Base-by-base conservation (phyloP, 495 filamentous ascomycete genomes). In the Penicillium dipodomyicola region DNA sequence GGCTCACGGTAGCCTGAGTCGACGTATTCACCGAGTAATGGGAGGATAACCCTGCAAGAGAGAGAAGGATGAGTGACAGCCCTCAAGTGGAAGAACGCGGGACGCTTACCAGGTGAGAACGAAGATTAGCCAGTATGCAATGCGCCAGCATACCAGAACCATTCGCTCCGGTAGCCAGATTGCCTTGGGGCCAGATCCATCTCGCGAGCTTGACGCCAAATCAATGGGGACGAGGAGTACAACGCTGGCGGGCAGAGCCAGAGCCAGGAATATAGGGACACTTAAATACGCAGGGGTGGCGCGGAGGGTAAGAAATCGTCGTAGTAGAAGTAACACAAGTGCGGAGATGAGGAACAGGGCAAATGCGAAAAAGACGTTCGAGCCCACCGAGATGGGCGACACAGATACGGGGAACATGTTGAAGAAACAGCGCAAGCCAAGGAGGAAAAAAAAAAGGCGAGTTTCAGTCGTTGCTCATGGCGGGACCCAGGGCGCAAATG, bases 41-140 rank as follows among this genome's bases (percentile, higher is more conserved):
- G 94, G 19, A 98, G 84, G 62, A 98, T 93, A 56, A 90, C 84
- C 91, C 90, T 91, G 58, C 0, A 33, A 27, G 25, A 44, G 5
- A 43, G 22, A 32, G 27, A 27, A 60, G n/a, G 14, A 40, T 59
- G 11, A 48, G 64, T 19, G 56, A 58, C n/a, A 5, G 20, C 9
- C 7, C 35, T 29, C 14, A 52, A 9, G 20, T 25, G 15, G 25
- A 45, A 12, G 27, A 52, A 17, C 19, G 15, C 32, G 15, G 27
- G 19, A 14, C n/a, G 61, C 76, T 40, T 76, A 92, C 92, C 94
- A 98, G 35, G 94, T 97, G 63, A 98, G 78, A 46, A 84, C 83
- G 67, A 98, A 98, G 23, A 92, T 97, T 43, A 98, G 77, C 94
- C 94, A 98, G 74, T 98, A 98, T 32, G 88, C 85, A 49, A 97